A percentile compares a stretch with the other conserved stretches of the same genome.
These are phyloP conservation scores for Teunomyces gatunensis DNA, from an alignment of 805 yeast genomes.

Conservation along the genomic window DNA sequence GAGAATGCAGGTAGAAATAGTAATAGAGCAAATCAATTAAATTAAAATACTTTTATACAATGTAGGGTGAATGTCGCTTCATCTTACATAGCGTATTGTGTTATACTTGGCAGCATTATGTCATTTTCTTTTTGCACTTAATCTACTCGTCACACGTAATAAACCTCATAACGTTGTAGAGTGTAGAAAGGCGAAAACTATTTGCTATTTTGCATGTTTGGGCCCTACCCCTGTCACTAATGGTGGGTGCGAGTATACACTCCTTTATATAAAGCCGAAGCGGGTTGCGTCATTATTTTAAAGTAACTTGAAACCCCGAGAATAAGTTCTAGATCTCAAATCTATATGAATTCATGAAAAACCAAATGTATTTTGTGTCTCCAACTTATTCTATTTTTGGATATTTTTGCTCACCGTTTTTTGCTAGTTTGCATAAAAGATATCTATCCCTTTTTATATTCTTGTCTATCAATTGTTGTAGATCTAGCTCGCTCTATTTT, in stretches of 20 bases:
- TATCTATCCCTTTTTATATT: no score
- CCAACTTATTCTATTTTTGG: not conserved
- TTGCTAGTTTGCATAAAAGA: not conserved
- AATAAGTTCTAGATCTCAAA: not conserved
- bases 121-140: not conserved
- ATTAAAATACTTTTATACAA: no score
- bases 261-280: not conserved
- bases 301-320: not conserved
- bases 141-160: no score
- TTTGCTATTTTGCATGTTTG: not conserved
- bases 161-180: not conserved
- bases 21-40: no score
- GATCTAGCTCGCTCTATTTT: not conserved
- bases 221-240: not conserved
- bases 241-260: not conserved
- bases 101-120: not conserved
- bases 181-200: not conserved
- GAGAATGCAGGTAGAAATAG: no score
- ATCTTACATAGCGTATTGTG: not conserved
- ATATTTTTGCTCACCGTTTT: not conserved
- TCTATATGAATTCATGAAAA: not conserved
- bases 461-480: not conserved
- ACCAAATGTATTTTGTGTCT: not conserved
- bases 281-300: not conserved
- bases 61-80: no score